Percentiles rank a stretch among this genome's conserved stretches.
Conservation (phyloP, 2,329 filamentous ascomycete genomes). For the Aureobasidium lini region DNA sequence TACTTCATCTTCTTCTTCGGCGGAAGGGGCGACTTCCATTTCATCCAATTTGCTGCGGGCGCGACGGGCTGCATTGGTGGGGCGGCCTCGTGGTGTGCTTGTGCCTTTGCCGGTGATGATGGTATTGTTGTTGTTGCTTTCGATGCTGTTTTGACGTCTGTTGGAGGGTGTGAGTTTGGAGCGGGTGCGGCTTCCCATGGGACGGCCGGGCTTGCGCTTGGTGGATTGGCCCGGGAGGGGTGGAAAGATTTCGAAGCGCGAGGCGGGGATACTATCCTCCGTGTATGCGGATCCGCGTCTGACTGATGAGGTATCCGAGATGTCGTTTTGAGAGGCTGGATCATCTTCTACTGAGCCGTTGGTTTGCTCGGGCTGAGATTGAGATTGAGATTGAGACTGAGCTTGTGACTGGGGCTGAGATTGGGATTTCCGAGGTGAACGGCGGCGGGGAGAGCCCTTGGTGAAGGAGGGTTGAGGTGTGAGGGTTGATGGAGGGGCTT, state of each 20-base stretch:
- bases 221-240: slow-evolving; percentile 47
- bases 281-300: slow-evolving; percentile 4
- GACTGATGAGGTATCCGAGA: slow-evolving; percentile 3
- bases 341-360: slow-evolving; percentile 18
- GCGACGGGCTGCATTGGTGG: slow-evolving; percentile 22
- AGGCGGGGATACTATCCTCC: slow-evolving; percentile 50
- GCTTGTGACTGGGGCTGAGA: background rate
- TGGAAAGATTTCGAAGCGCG: slow-evolving; percentile 72
- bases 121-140: slow-evolving; percentile 21
- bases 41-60: slow-evolving; percentile 39
- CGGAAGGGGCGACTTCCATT: slow-evolving; percentile 24
- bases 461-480: slow-evolving; percentile 24
- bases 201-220: slow-evolving; percentile 26
- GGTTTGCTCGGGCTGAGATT: slow-evolving; percentile 18
- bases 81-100: slow-evolving; percentile 11
- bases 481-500: slow-evolving; percentile 16
- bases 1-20: slow-evolving; percentile 15
- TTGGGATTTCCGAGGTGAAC: slow-evolving; percentile 23
- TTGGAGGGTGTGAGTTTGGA: slow-evolving; percentile 14
- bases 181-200: slow-evolving; percentile 21
- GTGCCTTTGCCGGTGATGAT: background rate
- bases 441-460: slow-evolving; percentile 21
- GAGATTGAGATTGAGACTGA: slow-evolving; percentile 5
- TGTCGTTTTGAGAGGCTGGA: background rate
- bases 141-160: background rate